These are phyloP conservation scores for Onygenales sp. DNA, from an alignment of 2,329 filamentous ascomycete species.

Conservation along the genomic window DNA sequence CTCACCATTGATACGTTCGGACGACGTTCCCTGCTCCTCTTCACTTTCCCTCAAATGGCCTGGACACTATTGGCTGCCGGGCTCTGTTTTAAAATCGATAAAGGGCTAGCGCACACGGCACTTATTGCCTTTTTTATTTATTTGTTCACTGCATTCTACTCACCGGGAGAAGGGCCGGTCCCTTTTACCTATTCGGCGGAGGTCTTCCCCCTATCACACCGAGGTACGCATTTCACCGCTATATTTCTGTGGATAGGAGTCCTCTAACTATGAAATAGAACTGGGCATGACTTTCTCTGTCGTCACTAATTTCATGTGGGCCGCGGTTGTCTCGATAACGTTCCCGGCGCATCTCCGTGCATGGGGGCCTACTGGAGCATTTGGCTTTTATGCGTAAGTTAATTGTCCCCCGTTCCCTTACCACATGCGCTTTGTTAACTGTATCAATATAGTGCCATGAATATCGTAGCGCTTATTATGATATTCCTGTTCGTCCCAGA, in stretches of 20 bases:
- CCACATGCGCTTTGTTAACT: slow-evolving; percentile 1
- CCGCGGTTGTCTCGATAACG: slow-evolving; percentile 39
- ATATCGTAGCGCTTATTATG: slow-evolving; percentile 51
- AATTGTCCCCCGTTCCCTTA: neutral
- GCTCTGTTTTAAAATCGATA: slow-evolving; percentile 46
- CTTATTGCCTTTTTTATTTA: slow-evolving; percentile 54
- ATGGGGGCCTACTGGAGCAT: slow-evolving; percentile 45
- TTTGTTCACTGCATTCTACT: slow-evolving; percentile 56
- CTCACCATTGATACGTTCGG: slow-evolving; percentile 60
- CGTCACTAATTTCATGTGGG: slow-evolving; percentile 39
- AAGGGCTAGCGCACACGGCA: slow-evolving; percentile 37
- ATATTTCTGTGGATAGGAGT: slow-evolving; percentile 13
- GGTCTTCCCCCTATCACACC: slow-evolving; percentile 46
- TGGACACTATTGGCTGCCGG: slow-evolving; percentile 55
- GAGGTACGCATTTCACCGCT: slow-evolving; percentile 24
- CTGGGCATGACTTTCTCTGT: slow-evolving; percentile 39
- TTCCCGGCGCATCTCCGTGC: slow-evolving; percentile 40
- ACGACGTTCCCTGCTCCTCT: slow-evolving; percentile 51
- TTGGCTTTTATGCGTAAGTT: slow-evolving; percentile 48
- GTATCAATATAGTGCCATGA: slow-evolving; percentile 36
- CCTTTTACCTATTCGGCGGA: slow-evolving; percentile 46
- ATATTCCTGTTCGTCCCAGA: slow-evolving; percentile 54
- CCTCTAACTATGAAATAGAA: slow-evolving; percentile 25
- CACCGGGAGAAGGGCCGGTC: slow-evolving; percentile 51
- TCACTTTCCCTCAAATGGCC: slow-evolving; percentile 59